Percentiles rank a stretch among this genome's conserved stretches.
phyloP scores from a whole-genome alignment of 805 yeast species.

The Lipomyces sp. region DNA sequence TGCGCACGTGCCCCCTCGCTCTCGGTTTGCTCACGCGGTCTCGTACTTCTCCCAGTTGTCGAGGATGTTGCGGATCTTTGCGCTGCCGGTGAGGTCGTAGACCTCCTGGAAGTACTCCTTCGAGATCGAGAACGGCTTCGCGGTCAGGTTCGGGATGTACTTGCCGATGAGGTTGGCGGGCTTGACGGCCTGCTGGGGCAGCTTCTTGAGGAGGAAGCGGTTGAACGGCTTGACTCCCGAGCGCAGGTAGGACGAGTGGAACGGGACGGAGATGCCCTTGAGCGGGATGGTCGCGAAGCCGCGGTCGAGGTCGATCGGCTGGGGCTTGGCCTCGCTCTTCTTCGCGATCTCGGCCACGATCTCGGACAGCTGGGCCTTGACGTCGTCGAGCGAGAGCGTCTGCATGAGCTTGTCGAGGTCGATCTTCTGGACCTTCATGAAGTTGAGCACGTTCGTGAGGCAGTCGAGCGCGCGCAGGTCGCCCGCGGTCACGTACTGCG shows the following conservation, averaged over 20 bases:
- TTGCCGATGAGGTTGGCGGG: constrained; percentile 90
- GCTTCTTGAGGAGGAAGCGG: constrained; percentile 93
- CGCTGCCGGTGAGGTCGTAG: constrained; percentile 84
- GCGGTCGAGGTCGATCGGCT: constrained; percentile 94
- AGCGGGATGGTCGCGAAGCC: constrained; percentile 98
- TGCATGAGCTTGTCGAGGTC: constrained; percentile 86
- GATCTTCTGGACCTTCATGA: constrained; percentile 89
- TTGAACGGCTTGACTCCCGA: constrained; percentile 99
- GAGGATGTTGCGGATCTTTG: constrained; percentile 80
- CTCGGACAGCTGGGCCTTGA: constrained; percentile 81
- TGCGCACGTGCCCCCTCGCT: too few relatives aligned
- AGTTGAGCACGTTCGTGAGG: constrained; percentile 86
- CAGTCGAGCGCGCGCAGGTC: constrained; percentile 94
- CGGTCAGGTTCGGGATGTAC: constrained; percentile 98
- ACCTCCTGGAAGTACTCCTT: constrained; percentile 98
- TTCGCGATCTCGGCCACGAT: constrained; percentile 82
- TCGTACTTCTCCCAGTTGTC: constrained; percentile 94
- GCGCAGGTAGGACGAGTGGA: constrained; percentile 98
- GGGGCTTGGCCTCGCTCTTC: constrained; percentile 81
- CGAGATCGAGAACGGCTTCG: constrained; percentile 92
- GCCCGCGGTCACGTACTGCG: constrained; percentile 98
- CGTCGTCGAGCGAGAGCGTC: constrained; percentile 78
- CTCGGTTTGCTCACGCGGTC: too few relatives aligned
- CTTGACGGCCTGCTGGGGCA: constrained; percentile 90
- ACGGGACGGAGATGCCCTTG: constrained; percentile 98